Evolutionary conservation across 2,329 filamentous ascomycete species (phyloP).

Genomic region (Paecilomyces dactylethromorphus): DNA sequence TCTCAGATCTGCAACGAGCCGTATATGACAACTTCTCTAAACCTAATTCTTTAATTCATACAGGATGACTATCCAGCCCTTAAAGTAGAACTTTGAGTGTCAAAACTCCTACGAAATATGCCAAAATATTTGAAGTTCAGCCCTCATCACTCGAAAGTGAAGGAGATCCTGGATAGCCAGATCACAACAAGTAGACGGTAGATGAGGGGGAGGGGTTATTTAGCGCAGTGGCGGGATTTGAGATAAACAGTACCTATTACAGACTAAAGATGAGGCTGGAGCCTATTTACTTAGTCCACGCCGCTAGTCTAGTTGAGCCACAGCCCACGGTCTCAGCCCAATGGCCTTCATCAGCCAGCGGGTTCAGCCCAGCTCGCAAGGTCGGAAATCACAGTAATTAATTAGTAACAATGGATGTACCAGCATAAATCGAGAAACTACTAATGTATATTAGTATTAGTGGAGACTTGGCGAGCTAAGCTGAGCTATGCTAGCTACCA

Average conservation of each 20-base stretch:
- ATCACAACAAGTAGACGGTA: background rate
- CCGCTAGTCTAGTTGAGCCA: background rate
- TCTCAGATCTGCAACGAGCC: background rate
- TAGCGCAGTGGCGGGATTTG: background rate
- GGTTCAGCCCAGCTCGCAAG: background rate
- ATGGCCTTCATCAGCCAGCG: background rate
- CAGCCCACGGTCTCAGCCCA: background rate
- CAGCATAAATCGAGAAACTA: background rate
- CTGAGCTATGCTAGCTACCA: too few species aligned
- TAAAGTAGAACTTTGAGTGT: too few species aligned
- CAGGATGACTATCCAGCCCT: too few species aligned
- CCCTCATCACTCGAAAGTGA: background rate
- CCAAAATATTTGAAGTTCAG: background rate
- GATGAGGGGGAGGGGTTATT: background rate
- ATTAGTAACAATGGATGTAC: background rate
- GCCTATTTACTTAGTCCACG: background rate
- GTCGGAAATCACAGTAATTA: background rate
- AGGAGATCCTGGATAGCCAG: background rate
- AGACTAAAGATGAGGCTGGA: background rate
- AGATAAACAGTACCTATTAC: background rate
- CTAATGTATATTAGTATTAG: background rate
- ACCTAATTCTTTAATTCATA: too few species aligned
- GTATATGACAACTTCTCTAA: background rate
- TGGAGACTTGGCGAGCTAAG: background rate
- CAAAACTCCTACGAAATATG: too few species aligned